Evolutionary conservation across 306 rosid genomes (phyloP).

Genomic region (Cucurbita ficifolia): DNA sequence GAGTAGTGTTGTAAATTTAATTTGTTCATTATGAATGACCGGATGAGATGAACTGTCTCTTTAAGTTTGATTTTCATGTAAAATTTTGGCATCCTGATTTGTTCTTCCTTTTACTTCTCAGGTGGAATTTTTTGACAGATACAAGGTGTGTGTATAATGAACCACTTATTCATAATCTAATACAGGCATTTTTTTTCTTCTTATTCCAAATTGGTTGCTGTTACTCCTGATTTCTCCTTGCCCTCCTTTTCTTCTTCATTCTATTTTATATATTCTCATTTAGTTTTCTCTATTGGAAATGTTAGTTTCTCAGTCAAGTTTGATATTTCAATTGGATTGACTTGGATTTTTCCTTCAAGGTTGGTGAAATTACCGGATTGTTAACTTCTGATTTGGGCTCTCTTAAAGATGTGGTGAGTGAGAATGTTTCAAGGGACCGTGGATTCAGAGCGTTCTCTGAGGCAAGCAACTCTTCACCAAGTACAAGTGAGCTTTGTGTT

Average conservation of each 20-base stretch:
- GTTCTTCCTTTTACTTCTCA: constrained; percentile 18
- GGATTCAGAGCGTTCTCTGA: constrained; percentile 96
- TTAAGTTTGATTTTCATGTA: not conserved
- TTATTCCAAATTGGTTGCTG: not conserved
- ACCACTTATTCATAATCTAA: not conserved
- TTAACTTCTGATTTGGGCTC: constrained; percentile 87
- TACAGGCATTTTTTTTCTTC: not conserved
- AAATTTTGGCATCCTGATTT: not conserved
- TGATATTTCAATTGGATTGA: constrained; percentile 11
- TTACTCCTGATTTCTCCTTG: not conserved
- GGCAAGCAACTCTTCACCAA: constrained; percentile 97
- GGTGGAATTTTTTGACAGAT: constrained; percentile 87
- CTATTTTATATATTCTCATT: not conserved
- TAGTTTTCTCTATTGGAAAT: not conserved
- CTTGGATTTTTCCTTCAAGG: constrained; percentile 35
- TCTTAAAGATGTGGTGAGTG: constrained; percentile 60
- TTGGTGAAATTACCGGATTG: constrained; percentile 87
- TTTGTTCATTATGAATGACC: not conserved
- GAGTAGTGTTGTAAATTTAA: not conserved
- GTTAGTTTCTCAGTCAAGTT: not conserved
- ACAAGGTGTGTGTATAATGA: constrained; percentile 43
- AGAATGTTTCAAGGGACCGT: constrained; percentile 85
- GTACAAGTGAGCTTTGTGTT: constrained; percentile 87
- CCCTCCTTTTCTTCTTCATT: not conserved
- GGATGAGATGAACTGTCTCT: not conserved